Percentiles rank a stretch among this genome's conserved stretches.
These are phyloP conservation scores for Psilocybe azurescens DNA, from an alignment of 768 basidiomycete genomes.

Conservation along the genomic window DNA sequence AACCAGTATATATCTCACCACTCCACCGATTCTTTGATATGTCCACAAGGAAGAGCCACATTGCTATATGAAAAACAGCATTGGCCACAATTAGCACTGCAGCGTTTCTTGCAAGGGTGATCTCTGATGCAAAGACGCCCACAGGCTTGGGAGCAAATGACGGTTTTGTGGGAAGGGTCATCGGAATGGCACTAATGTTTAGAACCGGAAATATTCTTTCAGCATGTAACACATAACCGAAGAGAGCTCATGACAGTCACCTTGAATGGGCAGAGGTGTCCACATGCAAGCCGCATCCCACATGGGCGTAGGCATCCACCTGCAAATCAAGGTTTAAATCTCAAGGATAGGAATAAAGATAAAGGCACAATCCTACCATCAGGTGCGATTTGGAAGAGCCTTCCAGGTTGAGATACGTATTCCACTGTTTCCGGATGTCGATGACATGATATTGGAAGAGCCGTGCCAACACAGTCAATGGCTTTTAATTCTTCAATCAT, in stretches of 20 bases:
- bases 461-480: slow-evolving; percentile 50
- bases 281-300: slow-evolving; percentile 56
- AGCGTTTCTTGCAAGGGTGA: slow-evolving; percentile 64
- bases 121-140: slow-evolving; percentile 53
- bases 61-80: slow-evolving; percentile 53
- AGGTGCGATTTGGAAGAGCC: slow-evolving; percentile 55
- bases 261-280: slow-evolving; percentile 68
- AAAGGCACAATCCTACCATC: slow-evolving; percentile 47
- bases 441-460: slow-evolving; percentile 61
- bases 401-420: slow-evolving; percentile 53
- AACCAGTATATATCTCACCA: slow-evolving; percentile 47
- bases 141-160: slow-evolving; percentile 54
- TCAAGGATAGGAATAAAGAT: not conserved
- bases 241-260: slow-evolving; percentile 32
- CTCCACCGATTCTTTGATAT: slow-evolving; percentile 43
- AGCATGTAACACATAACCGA: not conserved
- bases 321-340: slow-evolving; percentile 19
- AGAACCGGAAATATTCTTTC: not conserved
- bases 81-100: slow-evolving; percentile 55
- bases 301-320: slow-evolving; percentile 72
- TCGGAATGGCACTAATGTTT: slow-evolving; percentile 62
- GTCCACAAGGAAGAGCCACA: slow-evolving; percentile 64
- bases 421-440: slow-evolving; percentile 52
- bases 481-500: slow-evolving; percentile 63
- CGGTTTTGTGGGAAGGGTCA: slow-evolving; percentile 54